Base-by-base conservation (phyloP, 208 protist genomes). In the Polymyxa betae region DNA sequence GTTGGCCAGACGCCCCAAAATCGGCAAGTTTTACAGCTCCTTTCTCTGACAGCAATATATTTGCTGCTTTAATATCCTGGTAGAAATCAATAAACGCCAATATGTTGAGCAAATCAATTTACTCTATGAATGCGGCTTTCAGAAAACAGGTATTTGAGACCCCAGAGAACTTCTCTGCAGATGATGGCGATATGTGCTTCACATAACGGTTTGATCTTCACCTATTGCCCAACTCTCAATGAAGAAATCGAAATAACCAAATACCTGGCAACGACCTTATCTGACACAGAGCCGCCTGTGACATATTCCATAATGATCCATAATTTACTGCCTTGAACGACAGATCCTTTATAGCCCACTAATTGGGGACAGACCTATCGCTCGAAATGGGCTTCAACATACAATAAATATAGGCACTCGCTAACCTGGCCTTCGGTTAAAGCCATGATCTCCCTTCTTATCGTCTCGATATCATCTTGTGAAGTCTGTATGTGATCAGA, bases 21-120 rank as follows among this genome's bases (percentile, higher is more conserved):
- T 94, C 92, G 24, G 92, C 92, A 0, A 94, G 78, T 78, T 94
- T 94, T 1, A 94, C 90, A 49, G 35, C 41, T 43, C 92, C 92
- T 0, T 90, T 0, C 5, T 90, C 88, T 1, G 49, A 89, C 5
- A 93, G 38, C 0, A 93, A 78, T 38, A 93, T 54, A 43, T 93
- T 93, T 12, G 89, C 92, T 10, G 90, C 90, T 88, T 91, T 91
- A 24, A 91, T 91, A 64, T 91, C 90, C 32, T 88, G 40, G 12
- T 43, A 82, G 12, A 35, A 45, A 45, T 43, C 16, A 82, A 82
- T 38, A 35, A 45, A n/a, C n/a, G 72, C 5, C 5, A 45, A 5
- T 82, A 20, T 82, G 10, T 35, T 12, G 12, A 82, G 72, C 5
- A 43, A 35, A 20, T 38, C n/a, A 5, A 12, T n/a, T 82, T 35